Conservation (phyloP, 768 basidiomycete species). For the Amanita brunnescens region DNA sequence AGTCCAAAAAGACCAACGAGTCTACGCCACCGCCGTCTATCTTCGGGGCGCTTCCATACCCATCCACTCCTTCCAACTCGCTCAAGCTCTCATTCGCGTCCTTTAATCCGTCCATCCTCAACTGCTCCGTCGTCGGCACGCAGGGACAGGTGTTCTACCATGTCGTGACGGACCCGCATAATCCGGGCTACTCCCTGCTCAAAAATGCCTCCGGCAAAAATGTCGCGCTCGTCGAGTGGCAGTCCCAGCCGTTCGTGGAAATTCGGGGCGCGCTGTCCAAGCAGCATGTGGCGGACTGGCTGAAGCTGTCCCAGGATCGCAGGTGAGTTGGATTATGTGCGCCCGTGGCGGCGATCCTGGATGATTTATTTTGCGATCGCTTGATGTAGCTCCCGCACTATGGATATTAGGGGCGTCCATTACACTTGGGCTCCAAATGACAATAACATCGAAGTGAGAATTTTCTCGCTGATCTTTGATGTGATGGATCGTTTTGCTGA, state of each 20-base stretch:
- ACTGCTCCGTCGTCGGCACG: conserved; percentile 45
- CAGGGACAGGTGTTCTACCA: conserved; percentile 39
- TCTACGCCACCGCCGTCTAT: conserved; percentile 36
- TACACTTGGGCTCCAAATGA: conserved; percentile 53
- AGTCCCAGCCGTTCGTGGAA: conserved; percentile 40
- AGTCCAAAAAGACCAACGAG: conserved; percentile 17
- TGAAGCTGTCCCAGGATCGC: conserved; percentile 41
- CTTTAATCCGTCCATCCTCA: conserved; percentile 43
- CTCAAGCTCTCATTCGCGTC: conserved; percentile 36
- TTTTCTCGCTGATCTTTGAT: conserved; percentile 3
- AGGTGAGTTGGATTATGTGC: conserved; percentile 16
- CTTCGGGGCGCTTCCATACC: conserved; percentile 57
- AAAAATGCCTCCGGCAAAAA: conserved; percentile 38
- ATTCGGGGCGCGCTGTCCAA: conserved; percentile 40
- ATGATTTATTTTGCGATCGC: conserved; percentile 5
- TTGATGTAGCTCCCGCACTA: conserved; percentile 33
- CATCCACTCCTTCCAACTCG: conserved; percentile 23
- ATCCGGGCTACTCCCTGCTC: conserved; percentile 45
- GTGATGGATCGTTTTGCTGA: not conserved
- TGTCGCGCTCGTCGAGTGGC: conserved; percentile 54
- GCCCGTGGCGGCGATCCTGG: not conserved
- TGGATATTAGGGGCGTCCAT: conserved; percentile 39
- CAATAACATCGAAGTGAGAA: conserved; percentile 42
- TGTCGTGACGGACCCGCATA: conserved; percentile 39
- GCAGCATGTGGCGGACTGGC: conserved; percentile 44